Evolutionary conservation across 2,329 filamentous ascomycete genomes (phyloP).

Genomic region (Periconia sp.): DNA sequence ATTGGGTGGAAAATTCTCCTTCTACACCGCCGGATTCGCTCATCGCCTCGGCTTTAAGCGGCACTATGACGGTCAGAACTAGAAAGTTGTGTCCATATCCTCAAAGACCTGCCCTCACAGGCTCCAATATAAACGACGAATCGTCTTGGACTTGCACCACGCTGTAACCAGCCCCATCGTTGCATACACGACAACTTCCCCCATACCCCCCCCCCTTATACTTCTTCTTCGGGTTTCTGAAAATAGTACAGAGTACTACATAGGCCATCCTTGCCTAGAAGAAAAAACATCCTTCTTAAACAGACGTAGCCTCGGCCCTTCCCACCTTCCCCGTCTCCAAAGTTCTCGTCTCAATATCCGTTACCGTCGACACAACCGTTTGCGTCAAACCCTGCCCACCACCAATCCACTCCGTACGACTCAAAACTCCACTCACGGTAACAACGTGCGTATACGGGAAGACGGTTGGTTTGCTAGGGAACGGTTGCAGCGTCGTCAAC

Average conservation of each 20-base stretch:
- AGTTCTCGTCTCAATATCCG: neutral
- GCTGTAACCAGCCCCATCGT: neutral
- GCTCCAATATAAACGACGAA: neutral
- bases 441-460: neutral
- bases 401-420: neutral
- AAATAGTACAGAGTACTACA: too few species aligned
- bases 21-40: neutral
- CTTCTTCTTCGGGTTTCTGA: neutral
- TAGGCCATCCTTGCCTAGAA: too few species aligned
- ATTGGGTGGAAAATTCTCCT: neutral
- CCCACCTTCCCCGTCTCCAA: neutral
- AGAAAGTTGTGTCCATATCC: neutral
- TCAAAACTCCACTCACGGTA: neutral
- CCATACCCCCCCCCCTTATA: neutral
- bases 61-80: neutral
- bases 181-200: neutral
- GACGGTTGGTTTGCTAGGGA: neutral
- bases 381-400: neutral
- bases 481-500: slow-evolving; percentile 1
- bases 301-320: neutral
- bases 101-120: neutral
- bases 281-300: too few species aligned
- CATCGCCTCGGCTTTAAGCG: neutral
- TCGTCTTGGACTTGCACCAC: neutral
- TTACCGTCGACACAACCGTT: neutral